These are phyloP conservation scores for Psilocybe tampanensis DNA, from an alignment of 768 basidiomycete genomes.

Conservation along the genomic window DNA sequence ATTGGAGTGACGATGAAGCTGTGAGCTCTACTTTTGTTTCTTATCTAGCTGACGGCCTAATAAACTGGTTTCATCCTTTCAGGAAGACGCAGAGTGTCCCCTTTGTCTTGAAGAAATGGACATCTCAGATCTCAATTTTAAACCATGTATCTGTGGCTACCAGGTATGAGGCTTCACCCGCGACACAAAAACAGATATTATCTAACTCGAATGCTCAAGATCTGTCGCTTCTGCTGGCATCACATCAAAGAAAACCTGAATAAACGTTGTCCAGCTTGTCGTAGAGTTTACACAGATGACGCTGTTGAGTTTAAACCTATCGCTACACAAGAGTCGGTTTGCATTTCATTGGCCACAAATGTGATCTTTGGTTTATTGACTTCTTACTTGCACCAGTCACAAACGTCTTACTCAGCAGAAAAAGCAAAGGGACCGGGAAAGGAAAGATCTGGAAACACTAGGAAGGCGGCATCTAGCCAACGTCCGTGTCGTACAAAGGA, in stretches of 20 bases:
- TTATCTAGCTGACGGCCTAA: constrained; percentile 11
- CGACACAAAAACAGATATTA: neutral
- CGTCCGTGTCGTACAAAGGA: constrained; percentile 95
- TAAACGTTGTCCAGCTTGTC: constrained; percentile 94
- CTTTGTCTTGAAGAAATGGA: constrained; percentile 99
- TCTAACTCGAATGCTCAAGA: constrained; percentile 49
- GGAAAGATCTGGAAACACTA: constrained; percentile 89
- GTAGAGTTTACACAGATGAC: constrained; percentile 90
- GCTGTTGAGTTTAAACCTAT: constrained; percentile 95
- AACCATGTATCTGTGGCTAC: constrained; percentile 98
- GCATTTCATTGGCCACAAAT: neutral
- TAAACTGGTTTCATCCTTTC: constrained; percentile 11
- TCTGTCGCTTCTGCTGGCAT: constrained; percentile 99
- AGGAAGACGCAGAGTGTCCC: constrained; percentile 99
- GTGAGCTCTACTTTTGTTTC: constrained; percentile 41
- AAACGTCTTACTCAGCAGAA: constrained; percentile 95
- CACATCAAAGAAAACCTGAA: constrained; percentile 97
- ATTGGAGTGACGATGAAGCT: constrained; percentile 92
- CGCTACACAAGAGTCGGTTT: constrained; percentile 89
- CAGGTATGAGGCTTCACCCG: constrained; percentile 56
- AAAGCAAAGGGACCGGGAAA: constrained; percentile 91
- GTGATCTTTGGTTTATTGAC: constrained; percentile 2
- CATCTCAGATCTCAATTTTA: constrained; percentile 98
- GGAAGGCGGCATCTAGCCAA: constrained; percentile 87
- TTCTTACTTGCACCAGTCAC: constrained; percentile 55